phyloP scores from a whole-genome alignment of 2,329 filamentous ascomycete species.

The Penicillium italicum region DNA sequence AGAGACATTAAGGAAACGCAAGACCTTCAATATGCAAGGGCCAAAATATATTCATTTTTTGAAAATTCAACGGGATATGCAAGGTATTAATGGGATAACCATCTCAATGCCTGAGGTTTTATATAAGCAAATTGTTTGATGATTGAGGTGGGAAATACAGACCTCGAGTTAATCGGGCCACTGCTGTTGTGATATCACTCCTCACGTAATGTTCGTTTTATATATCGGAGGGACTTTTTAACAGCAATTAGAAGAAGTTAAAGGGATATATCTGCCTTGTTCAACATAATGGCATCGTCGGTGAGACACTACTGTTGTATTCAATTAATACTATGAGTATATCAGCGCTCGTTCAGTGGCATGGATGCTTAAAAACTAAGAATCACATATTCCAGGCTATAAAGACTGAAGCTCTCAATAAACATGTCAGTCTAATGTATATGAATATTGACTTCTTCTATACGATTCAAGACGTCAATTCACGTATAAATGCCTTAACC shows the following conservation, averaged over 20 bases:
- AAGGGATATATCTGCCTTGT: background rate
- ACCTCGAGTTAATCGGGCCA: background rate
- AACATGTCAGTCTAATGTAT: background rate
- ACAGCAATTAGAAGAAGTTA: background rate
- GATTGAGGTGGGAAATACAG: background rate
- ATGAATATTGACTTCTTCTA: background rate
- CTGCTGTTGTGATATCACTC: background rate
- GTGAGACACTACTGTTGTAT: background rate
- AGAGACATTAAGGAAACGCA: no score
- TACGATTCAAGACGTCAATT: background rate
- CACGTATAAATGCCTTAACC: background rate
- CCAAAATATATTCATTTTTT: background rate
- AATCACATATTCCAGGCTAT: no score
- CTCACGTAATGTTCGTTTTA: background rate
- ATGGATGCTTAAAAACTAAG: background rate
- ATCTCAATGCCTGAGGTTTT: background rate
- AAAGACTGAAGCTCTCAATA: no score
- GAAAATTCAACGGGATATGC: background rate
- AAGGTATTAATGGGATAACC: background rate
- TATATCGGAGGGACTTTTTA: background rate
- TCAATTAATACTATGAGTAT: background rate
- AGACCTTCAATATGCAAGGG: constrained; percentile 1
- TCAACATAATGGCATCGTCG: background rate
- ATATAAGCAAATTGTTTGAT: no score
- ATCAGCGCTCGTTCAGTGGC: background rate